phyloP scores from a whole-genome alignment of 2,329 filamentous ascomycete genomes.

The Aspergillus ochraceoroseus region DNA sequence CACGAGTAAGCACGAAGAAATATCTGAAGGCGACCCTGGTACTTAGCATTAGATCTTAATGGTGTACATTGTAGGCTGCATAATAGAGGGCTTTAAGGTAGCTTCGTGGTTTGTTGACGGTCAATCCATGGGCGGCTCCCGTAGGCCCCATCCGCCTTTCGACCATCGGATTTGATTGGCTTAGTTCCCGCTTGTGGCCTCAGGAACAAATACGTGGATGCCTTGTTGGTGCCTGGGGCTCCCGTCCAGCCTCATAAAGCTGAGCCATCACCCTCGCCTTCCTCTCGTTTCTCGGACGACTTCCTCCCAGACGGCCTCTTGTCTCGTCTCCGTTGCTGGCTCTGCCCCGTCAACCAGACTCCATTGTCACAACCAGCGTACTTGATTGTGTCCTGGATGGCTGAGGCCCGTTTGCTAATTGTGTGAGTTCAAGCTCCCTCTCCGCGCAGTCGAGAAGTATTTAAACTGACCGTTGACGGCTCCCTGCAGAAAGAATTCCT shows the following conservation, averaged over 20 bases:
- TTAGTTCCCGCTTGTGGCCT: slow-evolving; percentile 12
- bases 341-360: slow-evolving; percentile 18
- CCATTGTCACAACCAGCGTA: slow-evolving; percentile 13
- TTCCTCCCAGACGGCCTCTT: slow-evolving; percentile 25
- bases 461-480: slow-evolving; percentile 10
- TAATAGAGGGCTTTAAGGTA: no score
- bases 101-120: not conserved
- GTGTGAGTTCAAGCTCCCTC: slow-evolving; percentile 26
- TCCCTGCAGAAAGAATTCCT: slow-evolving; percentile 16
- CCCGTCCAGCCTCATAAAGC: slow-evolving; percentile 19
- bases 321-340: slow-evolving; percentile 23
- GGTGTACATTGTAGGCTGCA: no score
- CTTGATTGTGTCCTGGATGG: slow-evolving; percentile 22
- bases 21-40: no score
- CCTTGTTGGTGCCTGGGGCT: slow-evolving; percentile 32
- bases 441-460: slow-evolving; percentile 4
- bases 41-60: no score
- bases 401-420: slow-evolving; percentile 21
- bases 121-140: slow-evolving; percentile 16
- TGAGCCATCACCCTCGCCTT: slow-evolving; percentile 22
- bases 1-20: no score
- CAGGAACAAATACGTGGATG: slow-evolving; percentile 25
- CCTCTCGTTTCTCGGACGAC: slow-evolving; percentile 37
- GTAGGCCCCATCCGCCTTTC: slow-evolving; percentile 6
- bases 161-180: slow-evolving; percentile 15